Base-by-base conservation (phyloP, 352 stramenopile genomes). In the Pythium coloratum region DNA sequence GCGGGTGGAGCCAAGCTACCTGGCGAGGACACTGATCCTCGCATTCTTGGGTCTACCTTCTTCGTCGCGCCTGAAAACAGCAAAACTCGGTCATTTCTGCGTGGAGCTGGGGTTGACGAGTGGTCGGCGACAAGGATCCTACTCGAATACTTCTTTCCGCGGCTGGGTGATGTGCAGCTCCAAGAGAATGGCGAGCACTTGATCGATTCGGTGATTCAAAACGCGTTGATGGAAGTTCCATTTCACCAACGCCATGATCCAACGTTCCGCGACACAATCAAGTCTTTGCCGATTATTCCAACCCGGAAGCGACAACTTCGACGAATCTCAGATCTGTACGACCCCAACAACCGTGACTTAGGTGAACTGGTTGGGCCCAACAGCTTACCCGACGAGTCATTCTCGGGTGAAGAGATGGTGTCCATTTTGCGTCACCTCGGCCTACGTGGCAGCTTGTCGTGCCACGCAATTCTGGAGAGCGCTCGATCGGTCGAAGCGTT, bases 401-500 rank as follows among this genome's bases (percentile, higher is more conserved):
- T 94, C 56, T 84, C 80, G 16, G 76, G 59, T 6, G 67, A 70
- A 32, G 63, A 75, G 6, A 76, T 88, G 14, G 67, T 92, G 55
- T 72, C 80, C 4, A 83, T 89, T 59, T 46, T 94, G 51, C 76
- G 74, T 16, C 75, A 74, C 2, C 62, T 92, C 1, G 86, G 86
- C 0, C 70, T 94, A 57, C 81, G 80, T 26, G 83, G 76, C 18
- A 77, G 65, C 18, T 55, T 94, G 38, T 91, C 86, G 6, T 91
- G 82, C 30, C 82, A 89, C 59, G 82, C 83, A 38, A 81, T 94
- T 14, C 42, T 91, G 32, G 84, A 94, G 55, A 91, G 83, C 63
- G 83, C 86, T 26, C 71, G 73, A 7, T 89, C 73, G 0, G 81
- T 94, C 28, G 82, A 94, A 58, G 24, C 57, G 9, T 75, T 92